Evolutionary conservation across 2,329 filamentous ascomycete species (phyloP).

Genomic region (Colletotrichum viniferum): DNA sequence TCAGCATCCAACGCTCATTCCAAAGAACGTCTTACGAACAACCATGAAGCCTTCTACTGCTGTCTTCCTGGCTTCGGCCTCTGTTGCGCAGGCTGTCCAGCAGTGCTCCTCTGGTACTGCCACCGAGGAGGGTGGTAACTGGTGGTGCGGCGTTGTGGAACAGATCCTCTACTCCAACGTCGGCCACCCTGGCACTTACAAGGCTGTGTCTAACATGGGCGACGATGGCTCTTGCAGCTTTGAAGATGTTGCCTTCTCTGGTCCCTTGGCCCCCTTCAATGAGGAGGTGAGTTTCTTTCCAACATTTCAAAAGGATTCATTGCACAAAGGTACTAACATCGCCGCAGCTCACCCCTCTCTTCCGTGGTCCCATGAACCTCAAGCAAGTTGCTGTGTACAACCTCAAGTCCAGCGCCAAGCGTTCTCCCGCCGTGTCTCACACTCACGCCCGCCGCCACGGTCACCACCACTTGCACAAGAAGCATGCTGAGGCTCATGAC

Average conservation of each 20-base stretch:
- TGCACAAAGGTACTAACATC: constrained; percentile 11
- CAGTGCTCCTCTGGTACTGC: constrained; percentile 38
- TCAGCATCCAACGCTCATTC: not conserved
- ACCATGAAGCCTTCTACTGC: constrained; percentile 35
- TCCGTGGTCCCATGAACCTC: constrained; percentile 72
- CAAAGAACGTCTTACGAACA: not conserved
- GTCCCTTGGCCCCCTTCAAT: constrained; percentile 69
- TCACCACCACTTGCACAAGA: constrained; percentile 57
- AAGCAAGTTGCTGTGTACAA: constrained; percentile 74
- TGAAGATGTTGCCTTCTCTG: constrained; percentile 56
- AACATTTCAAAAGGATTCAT: not conserved
- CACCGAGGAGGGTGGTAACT: constrained; percentile 58
- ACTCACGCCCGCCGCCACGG: constrained; percentile 39
- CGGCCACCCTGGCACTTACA: constrained; percentile 64
- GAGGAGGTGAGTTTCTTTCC: constrained; percentile 63
- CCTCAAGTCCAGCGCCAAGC: constrained; percentile 42
- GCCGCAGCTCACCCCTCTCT: constrained; percentile 69
- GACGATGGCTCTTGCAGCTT: constrained; percentile 58
- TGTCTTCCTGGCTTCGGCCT: constrained; percentile 30
- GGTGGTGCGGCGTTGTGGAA: constrained; percentile 68
- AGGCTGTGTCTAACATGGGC: constrained; percentile 67
- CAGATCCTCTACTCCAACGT: constrained; percentile 69
- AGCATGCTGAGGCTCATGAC: constrained; percentile 37
- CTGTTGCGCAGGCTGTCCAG: constrained; percentile 34
- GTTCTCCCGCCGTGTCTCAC: constrained; percentile 27